Evolutionary conservation across 2,329 filamentous ascomycete species (phyloP), one percentile per base, ranked within the genome.

Genomic region (Monosporascus sp.): DNA sequence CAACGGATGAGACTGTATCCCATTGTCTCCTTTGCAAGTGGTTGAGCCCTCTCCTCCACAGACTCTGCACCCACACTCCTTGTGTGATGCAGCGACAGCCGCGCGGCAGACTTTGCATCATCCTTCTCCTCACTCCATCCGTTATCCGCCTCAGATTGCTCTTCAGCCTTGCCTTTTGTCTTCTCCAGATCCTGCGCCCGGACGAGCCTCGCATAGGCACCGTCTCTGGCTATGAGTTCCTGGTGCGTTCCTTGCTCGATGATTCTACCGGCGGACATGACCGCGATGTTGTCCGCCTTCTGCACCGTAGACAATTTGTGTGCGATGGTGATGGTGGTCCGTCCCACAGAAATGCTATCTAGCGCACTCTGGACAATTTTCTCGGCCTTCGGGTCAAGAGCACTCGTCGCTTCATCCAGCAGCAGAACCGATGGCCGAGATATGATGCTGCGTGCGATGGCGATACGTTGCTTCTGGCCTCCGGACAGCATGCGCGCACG

Each of bases 391-490:
- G 89, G 6, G 89, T 88, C 27, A 31, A 31, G 27, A 31, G 27
- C 27, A 5, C 27, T 31, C 8, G 27, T 31, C 9, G 27, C 27
- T 72, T 92, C 88, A 62, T 92, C 88, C 0, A 93, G 79, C 1
- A 92, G 78, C 4, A 96, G 73, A 53, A 96, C 20, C 18, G 17
- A 18, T 24, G 22, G 17, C 27, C 18, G 41, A 24, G 41, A 84
- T 31, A 96, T 83, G 6, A 97, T 76, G 0, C 92, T 92, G 8
- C 92, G 84, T 1, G 92, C 92, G 66, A 97, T 96, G 48, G 90
- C 91, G 27, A 96, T 85, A 52, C 92, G 87, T 70, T 97, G 92
- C 66, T 95, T 95, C 70, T 97, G 92, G 0, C 92, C 92, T 50
- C 92, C 92, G 5, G 86, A 90, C 24, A 96, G 74, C 67, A 96